Evolutionary conservation across 192 early-diverging fungal genomes (phyloP), one percentile per base, ranked within the genome.

Genomic region (Coemansia biformis): DNA sequence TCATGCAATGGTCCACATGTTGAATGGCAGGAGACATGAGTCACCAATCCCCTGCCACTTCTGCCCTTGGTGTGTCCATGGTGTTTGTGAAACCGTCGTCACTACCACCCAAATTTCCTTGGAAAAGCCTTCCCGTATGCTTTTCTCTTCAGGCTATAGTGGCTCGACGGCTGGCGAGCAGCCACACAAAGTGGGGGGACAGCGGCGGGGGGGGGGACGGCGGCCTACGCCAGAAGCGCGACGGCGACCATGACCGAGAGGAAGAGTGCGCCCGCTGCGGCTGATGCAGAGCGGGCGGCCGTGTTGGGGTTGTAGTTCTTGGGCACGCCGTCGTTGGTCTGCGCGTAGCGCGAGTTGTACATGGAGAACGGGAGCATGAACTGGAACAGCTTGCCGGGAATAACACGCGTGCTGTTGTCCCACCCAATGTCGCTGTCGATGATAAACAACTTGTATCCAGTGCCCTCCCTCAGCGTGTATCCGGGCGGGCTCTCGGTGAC

Each of bases 281-380:
- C n/a, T n/a, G 57, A 48, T 14, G 39, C 56, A 14, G 64, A 48
- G 16, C 48, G 64, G 3, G 57, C 29, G 21, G 50, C 71, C 12
- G 71, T 54, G 33, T 67, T 75, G 15, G 71, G 71, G 30, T 75
- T 75, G 59, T 75, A 75, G 59, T 55, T 56, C 32, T 57, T 63
- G 8, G 71, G 59, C 28, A 75, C 65, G 35, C 71, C 71, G 30
- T 75, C 60, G 59, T 75, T 75, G 19, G 71, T 63, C 45, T 75
- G 63, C 1, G 50, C 49, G 38, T 75, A 75, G 46, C 63, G 63
- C 55, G 71, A 75, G 34, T 75, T 75, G 63, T 75, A 75, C 71
- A 75, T 75, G 34, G 71, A 63, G 42, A 75, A 75, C 22, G 63
- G 63, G 13, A 75, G 51, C 71, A 65, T 73, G 43, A 73, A 73